These are phyloP conservation scores for Diplodia seriata DNA, from an alignment of 2,329 filamentous ascomycete genomes.

Conservation along the genomic window DNA sequence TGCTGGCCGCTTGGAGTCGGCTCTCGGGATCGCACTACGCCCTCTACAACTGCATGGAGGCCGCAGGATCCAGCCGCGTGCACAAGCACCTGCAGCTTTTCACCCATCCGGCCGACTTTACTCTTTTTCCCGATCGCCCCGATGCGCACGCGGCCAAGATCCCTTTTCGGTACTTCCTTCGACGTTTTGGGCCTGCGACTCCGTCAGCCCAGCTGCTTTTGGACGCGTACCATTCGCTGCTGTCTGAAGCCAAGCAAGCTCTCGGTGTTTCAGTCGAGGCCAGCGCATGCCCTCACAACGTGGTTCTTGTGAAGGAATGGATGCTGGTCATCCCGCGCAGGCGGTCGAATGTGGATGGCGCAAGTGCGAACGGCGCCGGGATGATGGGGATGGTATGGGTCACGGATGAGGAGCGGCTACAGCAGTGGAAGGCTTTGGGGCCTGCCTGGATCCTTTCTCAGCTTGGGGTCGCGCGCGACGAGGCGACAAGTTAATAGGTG, in stretches of 20 bases:
- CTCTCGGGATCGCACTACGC: slow-evolving; percentile 38
- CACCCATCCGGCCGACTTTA: slow-evolving; percentile 41
- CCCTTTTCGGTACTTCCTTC: slow-evolving; percentile 49
- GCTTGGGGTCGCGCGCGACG: slow-evolving; percentile 41
- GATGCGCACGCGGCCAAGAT: slow-evolving; percentile 36
- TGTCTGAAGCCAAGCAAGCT: neutral
- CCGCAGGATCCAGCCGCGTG: slow-evolving; percentile 55
- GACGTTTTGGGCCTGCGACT: slow-evolving; percentile 21
- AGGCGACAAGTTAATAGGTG: neutral
- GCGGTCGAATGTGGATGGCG: slow-evolving; percentile 44
- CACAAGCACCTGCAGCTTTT: slow-evolving; percentile 60
- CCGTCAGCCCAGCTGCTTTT: neutral
- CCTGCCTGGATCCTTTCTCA: slow-evolving; percentile 46
- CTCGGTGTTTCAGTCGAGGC: slow-evolving; percentile 19
- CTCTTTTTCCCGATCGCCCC: slow-evolving; percentile 40
- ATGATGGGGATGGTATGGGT: slow-evolving; percentile 58
- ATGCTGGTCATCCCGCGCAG: slow-evolving; percentile 58
- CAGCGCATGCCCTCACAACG: slow-evolving; percentile 54
- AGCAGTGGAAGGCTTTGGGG: slow-evolving; percentile 50
- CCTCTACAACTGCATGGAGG: slow-evolving; percentile 57
- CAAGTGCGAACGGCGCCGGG: slow-evolving; percentile 55
- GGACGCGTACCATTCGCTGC: neutral
- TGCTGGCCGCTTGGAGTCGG: slow-evolving; percentile 40
- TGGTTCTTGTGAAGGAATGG: slow-evolving; percentile 53
- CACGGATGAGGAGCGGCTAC: slow-evolving; percentile 43